phyloP scores from a whole-genome alignment of 2,329 filamentous ascomycete species.

The Colletotrichum graminicola region DNA sequence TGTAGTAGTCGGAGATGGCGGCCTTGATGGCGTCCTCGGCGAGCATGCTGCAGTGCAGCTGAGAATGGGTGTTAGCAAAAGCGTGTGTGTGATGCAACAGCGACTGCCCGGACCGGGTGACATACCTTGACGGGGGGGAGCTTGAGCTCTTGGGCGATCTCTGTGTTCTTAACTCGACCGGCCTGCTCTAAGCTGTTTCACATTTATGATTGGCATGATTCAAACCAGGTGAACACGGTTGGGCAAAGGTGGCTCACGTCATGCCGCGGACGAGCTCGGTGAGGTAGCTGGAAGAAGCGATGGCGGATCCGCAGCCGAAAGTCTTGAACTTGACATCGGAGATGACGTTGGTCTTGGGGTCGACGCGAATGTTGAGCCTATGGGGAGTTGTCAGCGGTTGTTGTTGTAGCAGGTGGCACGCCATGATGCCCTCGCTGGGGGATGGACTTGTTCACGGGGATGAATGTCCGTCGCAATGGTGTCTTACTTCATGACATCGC shows the following conservation, averaged over 20 bases:
- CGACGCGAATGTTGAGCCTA: conserved; percentile 84
- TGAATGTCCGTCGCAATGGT: background rate
- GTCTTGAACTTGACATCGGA: conserved; percentile 98
- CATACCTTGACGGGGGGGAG: conserved; percentile 86
- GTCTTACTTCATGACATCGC: conserved; percentile 84
- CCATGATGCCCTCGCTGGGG: too few species aligned
- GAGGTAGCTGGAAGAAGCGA: conserved; percentile 93
- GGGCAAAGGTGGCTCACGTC: conserved; percentile 62
- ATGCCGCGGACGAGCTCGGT: conserved; percentile 97
- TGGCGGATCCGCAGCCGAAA: conserved; percentile 93
- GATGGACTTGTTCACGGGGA: background rate
- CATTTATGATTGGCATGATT: background rate
- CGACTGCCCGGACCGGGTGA: background rate
- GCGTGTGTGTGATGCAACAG: background rate
- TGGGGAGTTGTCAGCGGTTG: conserved; percentile 40
- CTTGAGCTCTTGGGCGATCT: conserved; percentile 97
- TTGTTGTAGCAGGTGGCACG: background rate
- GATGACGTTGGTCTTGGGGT: conserved; percentile 88
- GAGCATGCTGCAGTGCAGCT: conserved; percentile 92
- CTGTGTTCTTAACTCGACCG: conserved; percentile 91
- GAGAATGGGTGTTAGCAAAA: conserved; percentile 46
- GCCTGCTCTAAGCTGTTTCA: conserved; percentile 81
- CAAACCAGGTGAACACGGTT: background rate
- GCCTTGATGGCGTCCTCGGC: conserved; percentile 93
- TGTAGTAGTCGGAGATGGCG: conserved; percentile 90